Percentiles rank a stretch among this genome's conserved stretches.
phyloP scores from a whole-genome alignment of 2,329 filamentous ascomycete species.

The Byssoonygena ceratinophila region DNA sequence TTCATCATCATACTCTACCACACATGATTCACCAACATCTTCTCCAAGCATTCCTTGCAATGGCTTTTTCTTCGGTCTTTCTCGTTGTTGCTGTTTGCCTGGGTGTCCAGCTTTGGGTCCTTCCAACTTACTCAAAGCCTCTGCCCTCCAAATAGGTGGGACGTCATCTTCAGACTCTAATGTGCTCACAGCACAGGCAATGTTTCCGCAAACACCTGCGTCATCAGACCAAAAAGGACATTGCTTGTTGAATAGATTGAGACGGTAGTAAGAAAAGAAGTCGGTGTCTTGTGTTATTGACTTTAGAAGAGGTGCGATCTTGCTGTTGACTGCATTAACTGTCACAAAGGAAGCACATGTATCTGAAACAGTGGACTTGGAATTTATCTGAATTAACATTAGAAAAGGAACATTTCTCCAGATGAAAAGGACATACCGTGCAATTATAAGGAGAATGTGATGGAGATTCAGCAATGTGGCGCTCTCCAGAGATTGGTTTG shows the following conservation, averaged over 20 bases:
- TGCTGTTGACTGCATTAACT: conserved; percentile 71
- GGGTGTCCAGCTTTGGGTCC: conserved; percentile 88
- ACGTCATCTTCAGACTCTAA: conserved; percentile 93
- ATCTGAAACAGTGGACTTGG: conserved; percentile 79
- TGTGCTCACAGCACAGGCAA: conserved; percentile 89
- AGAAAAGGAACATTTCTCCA: background rate
- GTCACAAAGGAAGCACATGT: conserved; percentile 89
- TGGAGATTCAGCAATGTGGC: conserved; percentile 63
- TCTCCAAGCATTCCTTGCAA: conserved; percentile 75
- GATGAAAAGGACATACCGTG: background rate
- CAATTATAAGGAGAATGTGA: conserved; percentile 41
- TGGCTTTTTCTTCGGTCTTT: conserved; percentile 58
- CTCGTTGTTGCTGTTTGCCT: conserved; percentile 59
- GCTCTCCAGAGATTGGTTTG: conserved; percentile 38
- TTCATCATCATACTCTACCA: conserved; percentile 94
- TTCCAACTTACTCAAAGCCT: conserved; percentile 82
- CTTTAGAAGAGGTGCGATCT: conserved; percentile 64
- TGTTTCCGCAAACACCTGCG: conserved; percentile 89
- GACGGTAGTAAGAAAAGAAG: conserved; percentile 94
- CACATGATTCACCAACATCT: conserved; percentile 84
- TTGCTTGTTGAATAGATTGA: conserved; percentile 87
- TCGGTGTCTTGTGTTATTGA: conserved; percentile 79
- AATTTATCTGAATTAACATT: conserved; percentile 57
- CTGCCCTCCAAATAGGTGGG: conserved; percentile 78
- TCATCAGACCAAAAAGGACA: conserved; percentile 96